A percentile compares a stretch with the other conserved stretches of the same genome.
phyloP scores from a whole-genome alignment of 768 basidiomycete species.

The Kwoniella botswanensis region DNA sequence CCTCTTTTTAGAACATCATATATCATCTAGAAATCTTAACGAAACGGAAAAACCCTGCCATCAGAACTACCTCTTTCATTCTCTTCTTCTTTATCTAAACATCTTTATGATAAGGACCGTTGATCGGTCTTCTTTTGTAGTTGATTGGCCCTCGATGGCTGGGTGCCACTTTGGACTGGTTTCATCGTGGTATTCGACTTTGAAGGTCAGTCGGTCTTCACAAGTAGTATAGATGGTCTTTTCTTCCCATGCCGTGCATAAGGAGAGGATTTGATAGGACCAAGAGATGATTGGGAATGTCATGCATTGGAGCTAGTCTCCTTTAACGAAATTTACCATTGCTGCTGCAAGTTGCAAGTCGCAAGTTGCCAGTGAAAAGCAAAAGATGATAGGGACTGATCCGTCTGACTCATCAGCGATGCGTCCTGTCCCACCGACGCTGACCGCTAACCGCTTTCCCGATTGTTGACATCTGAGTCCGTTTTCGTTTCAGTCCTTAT shows the following conservation, averaged over 20 bases:
- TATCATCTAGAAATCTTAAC: constrained; percentile 1
- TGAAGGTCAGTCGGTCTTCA: too few species aligned
- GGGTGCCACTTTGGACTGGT: background rate
- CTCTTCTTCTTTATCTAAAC: constrained; percentile 8
- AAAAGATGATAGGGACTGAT: background rate
- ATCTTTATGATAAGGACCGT: constrained; percentile 2
- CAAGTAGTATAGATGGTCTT: constrained; percentile 12
- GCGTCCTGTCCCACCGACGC: too few species aligned
- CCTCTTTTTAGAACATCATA: constrained; percentile 11
- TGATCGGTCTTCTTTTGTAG: constrained; percentile 5
- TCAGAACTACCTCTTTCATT: background rate
- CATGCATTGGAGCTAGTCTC: constrained; percentile 33
- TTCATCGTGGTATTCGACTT: background rate
- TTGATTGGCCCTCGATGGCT: background rate
- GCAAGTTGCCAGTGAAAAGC: background rate
- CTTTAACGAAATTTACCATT: constrained; percentile 8
- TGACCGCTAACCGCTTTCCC: too few species aligned
- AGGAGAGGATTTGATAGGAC: constrained; percentile 4
- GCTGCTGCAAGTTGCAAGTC: background rate
- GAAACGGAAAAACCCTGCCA: constrained; percentile 1
- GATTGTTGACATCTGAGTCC: too few species aligned
- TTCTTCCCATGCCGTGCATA: constrained; percentile 15
- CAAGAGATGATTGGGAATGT: constrained; percentile 6
- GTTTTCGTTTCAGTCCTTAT: too few species aligned
- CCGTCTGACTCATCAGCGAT: background rate